Evolutionary conservation across 257 asterid genomes (phyloP).

Genomic region (Gentiana straminea): DNA sequence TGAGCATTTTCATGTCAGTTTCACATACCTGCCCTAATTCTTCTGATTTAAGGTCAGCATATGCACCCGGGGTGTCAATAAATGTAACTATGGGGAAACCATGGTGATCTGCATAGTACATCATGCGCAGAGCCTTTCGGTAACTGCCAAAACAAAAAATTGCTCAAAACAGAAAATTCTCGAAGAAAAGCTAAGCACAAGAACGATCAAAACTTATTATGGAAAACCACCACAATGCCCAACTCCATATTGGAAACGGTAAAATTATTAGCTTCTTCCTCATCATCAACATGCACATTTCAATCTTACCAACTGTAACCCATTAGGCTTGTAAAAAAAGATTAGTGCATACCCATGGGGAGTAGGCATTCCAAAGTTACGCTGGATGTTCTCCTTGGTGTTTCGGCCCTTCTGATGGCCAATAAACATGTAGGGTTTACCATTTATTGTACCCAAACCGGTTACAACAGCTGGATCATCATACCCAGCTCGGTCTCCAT

Average conservation of each 20-base stretch:
- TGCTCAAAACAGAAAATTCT: conserved; percentile 5
- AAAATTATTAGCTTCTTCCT: neutral
- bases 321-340: neutral
- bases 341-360: conserved; percentile 70
- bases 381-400: conserved; percentile 76
- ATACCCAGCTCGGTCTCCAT: conserved; percentile 88
- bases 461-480: conserved; percentile 90
- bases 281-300: no score
- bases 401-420: conserved; percentile 93
- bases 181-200: neutral
- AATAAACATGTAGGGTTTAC: conserved; percentile 76
- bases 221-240: neutral
- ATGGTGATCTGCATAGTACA: conserved; percentile 87
- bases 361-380: conserved; percentile 97
- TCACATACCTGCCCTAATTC: conserved; percentile 66
- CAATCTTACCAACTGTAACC: no score
- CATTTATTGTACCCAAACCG: conserved; percentile 82
- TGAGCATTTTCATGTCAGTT: conserved; percentile 6
- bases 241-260: conserved; percentile 3
- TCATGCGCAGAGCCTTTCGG: conserved; percentile 87
- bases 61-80: conserved; percentile 95
- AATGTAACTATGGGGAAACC: conserved; percentile 82
- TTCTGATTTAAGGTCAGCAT: conserved; percentile 84
- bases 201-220: neutral
- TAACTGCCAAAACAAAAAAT: conserved; percentile 38